phyloP scores from a whole-genome alignment of 495 filamentous ascomycete genomes.

The Evernia prunastri region DNA sequence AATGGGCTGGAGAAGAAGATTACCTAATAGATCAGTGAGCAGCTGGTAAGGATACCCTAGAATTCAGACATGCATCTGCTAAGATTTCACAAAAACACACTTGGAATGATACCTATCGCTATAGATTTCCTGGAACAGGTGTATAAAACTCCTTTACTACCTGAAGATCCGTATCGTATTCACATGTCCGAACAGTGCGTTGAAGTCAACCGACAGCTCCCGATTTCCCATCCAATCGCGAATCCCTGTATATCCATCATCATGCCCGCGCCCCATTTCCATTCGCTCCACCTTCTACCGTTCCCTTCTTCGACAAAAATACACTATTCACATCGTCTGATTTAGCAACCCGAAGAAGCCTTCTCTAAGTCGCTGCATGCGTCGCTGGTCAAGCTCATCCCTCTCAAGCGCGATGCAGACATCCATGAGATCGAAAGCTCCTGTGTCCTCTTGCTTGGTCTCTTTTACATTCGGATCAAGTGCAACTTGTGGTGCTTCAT shows the following conservation, averaged over 20 bases:
- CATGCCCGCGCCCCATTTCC: background rate
- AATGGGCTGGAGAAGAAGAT: no score
- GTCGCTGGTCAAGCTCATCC: background rate
- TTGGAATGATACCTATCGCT: no score
- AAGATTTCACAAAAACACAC: no score
- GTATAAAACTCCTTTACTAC: no score
- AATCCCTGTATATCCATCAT: background rate
- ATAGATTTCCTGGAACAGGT: no score
- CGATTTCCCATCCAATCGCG: background rate
- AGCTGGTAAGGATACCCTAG: no score
- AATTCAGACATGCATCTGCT: no score
- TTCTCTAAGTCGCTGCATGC: constrained; percentile 1
- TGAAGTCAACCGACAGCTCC: background rate
- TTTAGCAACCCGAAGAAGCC: constrained; percentile 3
- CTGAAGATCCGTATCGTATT: no score
- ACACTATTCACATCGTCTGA: background rate
- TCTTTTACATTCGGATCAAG: background rate
- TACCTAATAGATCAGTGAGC: no score
- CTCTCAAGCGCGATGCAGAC: background rate
- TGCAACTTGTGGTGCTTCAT: background rate
- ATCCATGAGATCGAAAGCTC: background rate
- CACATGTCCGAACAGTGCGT: background rate
- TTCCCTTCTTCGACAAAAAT: no score
- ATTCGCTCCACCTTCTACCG: background rate
- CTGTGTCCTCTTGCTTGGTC: background rate